Conservation (phyloP, 768 basidiomycete genomes). For the Cyathus striatus region DNA sequence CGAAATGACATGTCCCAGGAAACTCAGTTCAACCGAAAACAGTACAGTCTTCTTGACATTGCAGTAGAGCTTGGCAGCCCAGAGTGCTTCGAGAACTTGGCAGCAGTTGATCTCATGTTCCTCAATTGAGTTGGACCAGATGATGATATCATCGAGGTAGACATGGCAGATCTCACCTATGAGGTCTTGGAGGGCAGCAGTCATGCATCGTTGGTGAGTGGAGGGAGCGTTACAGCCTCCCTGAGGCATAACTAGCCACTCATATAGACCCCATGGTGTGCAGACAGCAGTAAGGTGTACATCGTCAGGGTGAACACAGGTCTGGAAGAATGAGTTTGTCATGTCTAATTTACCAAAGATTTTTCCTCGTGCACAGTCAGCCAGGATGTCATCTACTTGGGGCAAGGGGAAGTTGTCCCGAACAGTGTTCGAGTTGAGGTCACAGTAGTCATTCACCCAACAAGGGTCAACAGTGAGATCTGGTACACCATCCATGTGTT, state of each 20-base stretch:
- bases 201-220: conserved; percentile 22
- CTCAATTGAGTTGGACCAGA: conserved; percentile 31
- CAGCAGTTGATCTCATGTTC: conserved; percentile 23
- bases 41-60: conserved; percentile 15
- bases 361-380: conserved; percentile 27
- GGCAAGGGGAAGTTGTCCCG: conserved; percentile 12
- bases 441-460: conserved; percentile 14
- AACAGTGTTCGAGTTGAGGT: conserved; percentile 10
- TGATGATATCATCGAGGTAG: conserved; percentile 41
- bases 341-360: conserved; percentile 33
- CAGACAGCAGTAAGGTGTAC: conserved; percentile 13
- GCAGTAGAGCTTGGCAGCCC: conserved; percentile 5
- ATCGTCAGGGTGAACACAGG: conserved; percentile 18
- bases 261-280: conserved; percentile 23
- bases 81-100: conserved; percentile 15
- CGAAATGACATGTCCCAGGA: conserved; percentile 27
- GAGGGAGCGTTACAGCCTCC: conserved; percentile 24
- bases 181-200: conserved; percentile 17
- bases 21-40: conserved; percentile 16
- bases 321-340: conserved; percentile 38
- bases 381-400: conserved; percentile 11
- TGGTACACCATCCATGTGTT: conserved; percentile 8
- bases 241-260: conserved; percentile 33
- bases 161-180: conserved; percentile 38
- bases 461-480: background rate